Conservation (phyloP, 2,329 filamentous ascomycete species). For the Chaetomium strumarium region DNA sequence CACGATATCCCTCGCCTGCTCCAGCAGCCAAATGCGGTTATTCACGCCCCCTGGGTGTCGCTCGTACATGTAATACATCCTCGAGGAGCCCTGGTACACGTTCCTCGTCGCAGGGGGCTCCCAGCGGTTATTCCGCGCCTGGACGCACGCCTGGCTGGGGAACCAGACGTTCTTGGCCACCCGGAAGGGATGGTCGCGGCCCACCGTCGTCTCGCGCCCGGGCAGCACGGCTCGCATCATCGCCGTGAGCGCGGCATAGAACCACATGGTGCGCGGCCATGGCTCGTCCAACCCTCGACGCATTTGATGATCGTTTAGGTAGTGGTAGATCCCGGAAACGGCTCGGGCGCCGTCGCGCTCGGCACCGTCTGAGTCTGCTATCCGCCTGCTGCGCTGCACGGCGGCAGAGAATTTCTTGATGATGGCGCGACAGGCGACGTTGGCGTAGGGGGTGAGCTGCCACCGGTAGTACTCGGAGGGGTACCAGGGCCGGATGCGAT, state of each 20-base stretch:
- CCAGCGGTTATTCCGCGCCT: not conserved
- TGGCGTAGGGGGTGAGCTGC: slow-evolving; percentile 5
- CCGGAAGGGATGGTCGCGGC: not conserved
- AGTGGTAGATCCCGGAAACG: not conserved
- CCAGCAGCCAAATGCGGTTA: not conserved
- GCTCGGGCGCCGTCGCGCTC: not conserved
- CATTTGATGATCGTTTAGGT: not conserved
- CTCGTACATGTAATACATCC: not conserved
- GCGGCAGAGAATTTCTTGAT: not conserved
- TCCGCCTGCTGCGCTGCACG: not conserved
- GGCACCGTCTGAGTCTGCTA: not conserved
- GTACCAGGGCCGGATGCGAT: slow-evolving; percentile 7
- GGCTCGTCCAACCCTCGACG: not conserved
- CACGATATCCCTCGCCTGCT: not conserved
- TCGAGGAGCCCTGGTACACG: not conserved
- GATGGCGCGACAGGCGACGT: not conserved
- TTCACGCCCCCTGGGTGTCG: not conserved
- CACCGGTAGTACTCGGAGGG: not conserved
- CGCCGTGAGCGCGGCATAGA: not conserved
- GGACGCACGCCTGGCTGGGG: not conserved
- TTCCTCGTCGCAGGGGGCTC: not conserved
- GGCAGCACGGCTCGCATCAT: slow-evolving; percentile 6
- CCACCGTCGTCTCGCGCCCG: not conserved
- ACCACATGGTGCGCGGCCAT: not conserved
- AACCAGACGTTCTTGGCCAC: not conserved